phyloP scores from a whole-genome alignment of 768 basidiomycete genomes.

The Tricholoma furcatifolium region DNA sequence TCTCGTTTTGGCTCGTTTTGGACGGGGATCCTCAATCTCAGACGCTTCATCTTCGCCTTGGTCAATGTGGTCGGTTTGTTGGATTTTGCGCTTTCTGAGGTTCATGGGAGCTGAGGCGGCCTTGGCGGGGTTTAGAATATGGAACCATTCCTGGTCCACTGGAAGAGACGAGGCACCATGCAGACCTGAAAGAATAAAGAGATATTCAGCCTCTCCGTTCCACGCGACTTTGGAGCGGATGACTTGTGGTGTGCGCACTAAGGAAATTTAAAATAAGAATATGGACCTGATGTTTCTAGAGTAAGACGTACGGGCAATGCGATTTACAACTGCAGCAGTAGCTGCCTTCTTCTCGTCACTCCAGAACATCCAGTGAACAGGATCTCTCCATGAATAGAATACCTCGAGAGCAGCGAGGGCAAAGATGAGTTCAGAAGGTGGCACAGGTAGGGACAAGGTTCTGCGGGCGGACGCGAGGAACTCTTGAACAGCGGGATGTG shows the following conservation, averaged over 20 bases:
- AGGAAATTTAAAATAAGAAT: neutral
- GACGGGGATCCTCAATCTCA: constrained; percentile 26
- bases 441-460: constrained; percentile 35
- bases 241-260: constrained; percentile 38
- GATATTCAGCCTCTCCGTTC: constrained; percentile 41
- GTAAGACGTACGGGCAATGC: constrained; percentile 47
- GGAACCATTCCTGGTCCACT: constrained; percentile 32
- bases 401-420: constrained; percentile 62
- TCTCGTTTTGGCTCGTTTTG: constrained; percentile 24
- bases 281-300: neutral
- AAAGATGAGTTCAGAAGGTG: constrained; percentile 45
- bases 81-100: constrained; percentile 33
- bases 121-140: constrained; percentile 30
- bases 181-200: constrained; percentile 32
- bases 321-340: constrained; percentile 54
- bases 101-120: constrained; percentile 25
- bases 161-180: constrained; percentile 32
- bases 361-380: constrained; percentile 69
- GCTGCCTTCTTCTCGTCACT: constrained; percentile 43
- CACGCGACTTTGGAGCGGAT: constrained; percentile 41
- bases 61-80: constrained; percentile 24
- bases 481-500: constrained; percentile 45
- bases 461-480: constrained; percentile 44
- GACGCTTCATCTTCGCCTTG: constrained; percentile 25
- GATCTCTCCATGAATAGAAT: constrained; percentile 51